Evolutionary conservation across 495 filamentous ascomycete genomes (phyloP).

Genomic region (Penicillium simplicissimum): DNA sequence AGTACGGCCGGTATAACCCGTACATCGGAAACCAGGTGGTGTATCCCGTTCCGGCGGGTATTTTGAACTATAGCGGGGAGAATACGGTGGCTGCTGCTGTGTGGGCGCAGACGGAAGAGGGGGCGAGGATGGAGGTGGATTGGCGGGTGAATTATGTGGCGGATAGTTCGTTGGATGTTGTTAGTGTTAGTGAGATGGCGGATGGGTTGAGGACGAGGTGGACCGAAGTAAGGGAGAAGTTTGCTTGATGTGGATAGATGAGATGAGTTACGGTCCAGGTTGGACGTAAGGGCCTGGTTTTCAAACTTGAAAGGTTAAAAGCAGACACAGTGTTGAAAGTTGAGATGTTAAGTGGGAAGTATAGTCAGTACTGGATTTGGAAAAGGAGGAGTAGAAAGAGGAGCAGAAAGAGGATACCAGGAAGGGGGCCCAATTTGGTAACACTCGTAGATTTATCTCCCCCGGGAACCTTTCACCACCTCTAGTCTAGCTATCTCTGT

Average conservation of each 20-base stretch:
- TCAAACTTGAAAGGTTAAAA: background rate
- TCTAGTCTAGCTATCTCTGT: background rate
- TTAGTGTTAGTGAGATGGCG: slow-evolving; percentile 32
- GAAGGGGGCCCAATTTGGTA: too few relatives aligned
- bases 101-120: slow-evolving; percentile 50
- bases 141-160: slow-evolving; percentile 42
- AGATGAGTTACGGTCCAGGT: background rate
- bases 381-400: too few relatives aligned
- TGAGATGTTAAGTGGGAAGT: background rate
- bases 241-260: slow-evolving; percentile 17
- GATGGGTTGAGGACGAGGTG: slow-evolving; percentile 42
- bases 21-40: slow-evolving; percentile 53
- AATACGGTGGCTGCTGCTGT: slow-evolving; percentile 50
- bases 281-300: background rate
- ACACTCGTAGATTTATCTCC: background rate
- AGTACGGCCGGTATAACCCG: slow-evolving; percentile 52
- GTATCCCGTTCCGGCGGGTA: slow-evolving; percentile 51
- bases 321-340: background rate
- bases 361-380: background rate
- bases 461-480: background rate
- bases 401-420: too few relatives aligned
- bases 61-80: slow-evolving; percentile 47
- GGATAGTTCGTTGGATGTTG: slow-evolving; percentile 46
- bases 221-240: slow-evolving; percentile 34
- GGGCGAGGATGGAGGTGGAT: slow-evolving; percentile 36